Evolutionary conservation across 2,329 filamentous ascomycete species (phyloP), one percentile per base, ranked within the genome.

Genomic region (Cryphonectria japonica): DNA sequence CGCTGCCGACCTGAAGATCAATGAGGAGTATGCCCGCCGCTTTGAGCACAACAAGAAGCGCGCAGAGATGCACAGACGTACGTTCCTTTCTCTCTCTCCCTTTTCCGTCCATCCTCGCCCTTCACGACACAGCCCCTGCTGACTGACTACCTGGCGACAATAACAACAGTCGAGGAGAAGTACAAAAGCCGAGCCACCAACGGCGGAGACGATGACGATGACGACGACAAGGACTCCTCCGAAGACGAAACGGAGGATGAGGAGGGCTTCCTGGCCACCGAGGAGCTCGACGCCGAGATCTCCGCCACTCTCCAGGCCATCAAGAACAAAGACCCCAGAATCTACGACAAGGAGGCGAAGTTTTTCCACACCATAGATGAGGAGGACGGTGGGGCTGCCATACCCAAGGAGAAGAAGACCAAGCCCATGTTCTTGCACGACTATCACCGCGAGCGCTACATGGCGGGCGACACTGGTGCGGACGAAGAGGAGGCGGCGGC

Each of bases 31-130:
- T 80, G 96, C 96, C 60, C 89, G 88, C 75, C 88, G 93, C 57
- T 98, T 97, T 77, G 96, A 99, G 81, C 88, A 98, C 83, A 99
- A 99, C 83, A 98, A 98, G 85, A 97, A 97, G 84, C 89, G 95
- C 71, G 95, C 97, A 79, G 96, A 99, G 80, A 84, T 90, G 74
- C 91, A 94, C 22, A 87, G 88, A 78, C 80, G 91, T 92, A 78
- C 76, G 88, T 82, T 39, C 22, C 26, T 26, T 57, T 16, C 46
- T 5, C 14, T 3, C 37, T n/a, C 29, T 34, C 19, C 14, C 39
- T 3, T 63, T 60, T n/a, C 52, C 16, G 26, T 32, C 26, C 19
- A 1, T 39, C 50, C 52, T 43, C 54, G 4, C n/a, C 32, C 8
- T 32, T 11, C 34, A 9, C 54, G 5, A 41, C 22, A 43, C 26